Conservation (phyloP, 2,329 filamentous ascomycete genomes). For the Trichoderma atroviride region DNA sequence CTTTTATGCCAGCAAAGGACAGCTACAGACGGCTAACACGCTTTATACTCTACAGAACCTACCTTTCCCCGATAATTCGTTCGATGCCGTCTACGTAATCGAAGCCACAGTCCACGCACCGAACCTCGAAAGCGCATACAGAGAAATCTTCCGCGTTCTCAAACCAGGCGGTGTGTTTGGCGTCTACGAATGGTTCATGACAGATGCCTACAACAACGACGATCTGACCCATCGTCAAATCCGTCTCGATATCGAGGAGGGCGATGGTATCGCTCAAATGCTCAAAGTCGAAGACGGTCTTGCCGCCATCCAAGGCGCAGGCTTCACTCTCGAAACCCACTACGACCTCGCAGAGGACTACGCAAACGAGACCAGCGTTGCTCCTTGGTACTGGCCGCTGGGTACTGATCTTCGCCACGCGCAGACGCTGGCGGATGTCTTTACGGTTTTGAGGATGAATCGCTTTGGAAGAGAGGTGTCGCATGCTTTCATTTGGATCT, state of each 20-base stretch:
- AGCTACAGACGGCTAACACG: slow-evolving; percentile 28
- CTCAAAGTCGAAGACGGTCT: slow-evolving; percentile 81
- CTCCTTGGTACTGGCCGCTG: slow-evolving; percentile 93
- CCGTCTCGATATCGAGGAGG: slow-evolving; percentile 91
- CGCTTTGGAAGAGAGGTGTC: slow-evolving; percentile 70
- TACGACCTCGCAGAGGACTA: slow-evolving; percentile 77
- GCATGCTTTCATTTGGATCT: slow-evolving; percentile 70
- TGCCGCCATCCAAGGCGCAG: slow-evolving; percentile 80
- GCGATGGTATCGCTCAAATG: slow-evolving; percentile 98
- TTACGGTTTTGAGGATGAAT: slow-evolving; percentile 83
- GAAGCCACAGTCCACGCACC: slow-evolving; percentile 97
- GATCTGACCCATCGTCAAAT: slow-evolving; percentile 87
- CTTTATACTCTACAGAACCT: slow-evolving; percentile 67
- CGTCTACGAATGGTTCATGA: slow-evolving; percentile 99
- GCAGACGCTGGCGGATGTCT: slow-evolving; percentile 70
- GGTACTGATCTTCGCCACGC: slow-evolving; percentile 75
- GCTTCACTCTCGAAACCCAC: slow-evolving; percentile 79
- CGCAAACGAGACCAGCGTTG: slow-evolving; percentile 61
- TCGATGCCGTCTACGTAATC: slow-evolving; percentile 95
- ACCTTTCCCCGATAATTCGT: slow-evolving; percentile 87
- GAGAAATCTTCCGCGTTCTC: slow-evolving; percentile 89
- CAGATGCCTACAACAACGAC: slow-evolving; percentile 86
- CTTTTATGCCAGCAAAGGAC: not conserved
- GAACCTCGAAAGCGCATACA: slow-evolving; percentile 86
- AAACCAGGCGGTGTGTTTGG: slow-evolving; percentile 96